A percentile compares a stretch with the other conserved stretches of the same genome.
phyloP scores from a whole-genome alignment of 2,329 filamentous ascomycete genomes.

The Hypoxylon sp. region DNA sequence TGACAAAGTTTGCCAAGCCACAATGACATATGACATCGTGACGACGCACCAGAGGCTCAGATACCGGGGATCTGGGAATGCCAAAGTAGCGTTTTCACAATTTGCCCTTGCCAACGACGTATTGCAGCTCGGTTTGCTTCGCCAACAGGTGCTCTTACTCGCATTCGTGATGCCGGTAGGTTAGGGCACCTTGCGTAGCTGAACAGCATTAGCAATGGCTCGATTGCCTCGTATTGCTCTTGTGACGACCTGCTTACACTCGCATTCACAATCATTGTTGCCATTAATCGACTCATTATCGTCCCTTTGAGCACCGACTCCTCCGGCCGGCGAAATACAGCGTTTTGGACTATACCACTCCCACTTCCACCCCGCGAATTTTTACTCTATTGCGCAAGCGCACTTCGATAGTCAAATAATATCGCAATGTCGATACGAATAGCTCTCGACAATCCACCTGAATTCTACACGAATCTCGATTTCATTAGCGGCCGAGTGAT shows the following conservation, averaged over 20 bases:
- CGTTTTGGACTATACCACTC: neutral
- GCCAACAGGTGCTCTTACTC: constrained; percentile 6
- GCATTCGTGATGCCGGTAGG: constrained; percentile 7
- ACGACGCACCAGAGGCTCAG: constrained; percentile 47
- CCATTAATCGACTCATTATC: constrained; percentile 23
- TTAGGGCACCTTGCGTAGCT: constrained; percentile 15
- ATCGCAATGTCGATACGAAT: constrained; percentile 76
- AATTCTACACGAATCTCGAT: constrained; percentile 86
- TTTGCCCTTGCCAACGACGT: constrained; percentile 10
- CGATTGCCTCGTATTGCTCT: constrained; percentile 27
- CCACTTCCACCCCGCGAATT: neutral
- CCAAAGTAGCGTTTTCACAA: neutral
- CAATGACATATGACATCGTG: constrained; percentile 44
- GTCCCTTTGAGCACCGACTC: constrained; percentile 23
- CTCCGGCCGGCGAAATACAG: constrained; percentile 19
- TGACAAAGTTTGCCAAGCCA: constrained; percentile 36
- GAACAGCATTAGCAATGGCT: constrained; percentile 26
- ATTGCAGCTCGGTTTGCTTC: constrained; percentile 8
- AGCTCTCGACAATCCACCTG: constrained; percentile 74
- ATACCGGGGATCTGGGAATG: neutral
- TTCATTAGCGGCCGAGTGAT: constrained; percentile 74
- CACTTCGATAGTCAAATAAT: constrained; percentile 2
- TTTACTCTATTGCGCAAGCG: neutral
- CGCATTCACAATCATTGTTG: constrained; percentile 10
- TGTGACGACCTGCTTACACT: constrained; percentile 27